Conservation (phyloP, 106 monocot species). For the Acorus calamus region DNA sequence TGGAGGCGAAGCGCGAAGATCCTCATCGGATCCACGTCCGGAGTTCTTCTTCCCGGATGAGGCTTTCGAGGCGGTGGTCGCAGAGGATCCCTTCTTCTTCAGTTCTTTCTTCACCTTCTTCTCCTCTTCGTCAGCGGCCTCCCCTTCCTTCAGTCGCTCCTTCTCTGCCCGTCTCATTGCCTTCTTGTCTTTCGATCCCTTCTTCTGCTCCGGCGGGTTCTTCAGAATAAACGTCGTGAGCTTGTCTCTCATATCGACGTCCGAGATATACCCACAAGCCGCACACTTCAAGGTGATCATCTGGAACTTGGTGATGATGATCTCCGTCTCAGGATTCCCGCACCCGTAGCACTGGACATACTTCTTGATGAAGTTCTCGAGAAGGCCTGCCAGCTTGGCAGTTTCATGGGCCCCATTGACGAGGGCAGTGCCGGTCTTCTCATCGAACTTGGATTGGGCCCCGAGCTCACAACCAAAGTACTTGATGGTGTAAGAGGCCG, state of each 20-base stretch:
- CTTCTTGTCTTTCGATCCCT: constrained; percentile 46
- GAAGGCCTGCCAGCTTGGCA: constrained; percentile 31
- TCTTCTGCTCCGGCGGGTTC: constrained; percentile 52
- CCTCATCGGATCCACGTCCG: constrained; percentile 27
- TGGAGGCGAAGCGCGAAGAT: constrained; percentile 20
- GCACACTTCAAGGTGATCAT: constrained; percentile 43
- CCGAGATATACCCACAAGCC: constrained; percentile 46
- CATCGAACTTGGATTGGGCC: constrained; percentile 53
- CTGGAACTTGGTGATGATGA: constrained; percentile 39
- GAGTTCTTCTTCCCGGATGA: constrained; percentile 26
- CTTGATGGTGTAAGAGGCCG: constrained; percentile 42
- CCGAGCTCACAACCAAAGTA: constrained; percentile 61
- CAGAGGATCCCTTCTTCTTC: constrained; percentile 24
- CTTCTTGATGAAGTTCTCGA: constrained; percentile 48
- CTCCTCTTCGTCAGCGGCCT: constrained; percentile 49
- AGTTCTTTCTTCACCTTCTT: constrained; percentile 39
- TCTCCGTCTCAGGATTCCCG: constrained; percentile 51
- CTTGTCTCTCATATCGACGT: constrained; percentile 54
- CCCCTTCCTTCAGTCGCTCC: constrained; percentile 49
- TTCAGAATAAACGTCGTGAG: constrained; percentile 46
- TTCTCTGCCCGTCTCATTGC: constrained; percentile 49
- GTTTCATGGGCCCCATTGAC: constrained; percentile 59
- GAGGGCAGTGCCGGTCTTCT: constrained; percentile 34
- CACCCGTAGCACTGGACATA: constrained; percentile 50
- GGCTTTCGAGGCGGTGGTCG: constrained; percentile 8